Percentiles rank a stretch among this genome's conserved stretches.
Conservation (phyloP, 306 rosid genomes). For the Castanea mollissima region DNA sequence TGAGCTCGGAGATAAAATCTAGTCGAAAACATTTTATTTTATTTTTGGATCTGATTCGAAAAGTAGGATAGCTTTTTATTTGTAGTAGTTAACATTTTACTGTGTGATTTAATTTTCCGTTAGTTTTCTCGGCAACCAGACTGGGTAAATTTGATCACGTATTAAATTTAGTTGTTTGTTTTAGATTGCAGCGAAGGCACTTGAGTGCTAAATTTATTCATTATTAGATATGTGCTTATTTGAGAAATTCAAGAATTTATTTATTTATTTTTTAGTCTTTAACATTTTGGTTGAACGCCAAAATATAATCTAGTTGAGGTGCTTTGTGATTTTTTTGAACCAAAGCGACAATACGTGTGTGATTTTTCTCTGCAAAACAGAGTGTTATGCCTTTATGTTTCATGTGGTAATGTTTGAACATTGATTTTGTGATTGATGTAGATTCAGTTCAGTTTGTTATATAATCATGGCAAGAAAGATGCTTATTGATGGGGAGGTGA, state of each 20-base stretch:
- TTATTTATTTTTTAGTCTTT: not conserved
- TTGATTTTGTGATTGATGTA: not conserved
- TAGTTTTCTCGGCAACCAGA: not conserved
- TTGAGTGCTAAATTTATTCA: not conserved
- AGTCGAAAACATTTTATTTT: no score
- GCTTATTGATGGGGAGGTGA: conserved; percentile 65
- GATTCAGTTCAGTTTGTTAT: conserved; percentile 23
- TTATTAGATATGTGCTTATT: not conserved
- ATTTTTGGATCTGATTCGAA: no score
- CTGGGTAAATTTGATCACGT: not conserved
- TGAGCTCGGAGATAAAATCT: no score
- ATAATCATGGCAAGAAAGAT: conserved; percentile 82
- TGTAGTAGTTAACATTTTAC: no score
- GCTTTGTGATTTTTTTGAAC: not conserved
- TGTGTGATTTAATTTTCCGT: not conserved
- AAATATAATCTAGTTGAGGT: not conserved
- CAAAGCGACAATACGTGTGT: not conserved
- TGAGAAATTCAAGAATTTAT: no score
- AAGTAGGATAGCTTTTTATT: not conserved
- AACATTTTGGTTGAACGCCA: not conserved
- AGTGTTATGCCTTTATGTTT: not conserved
- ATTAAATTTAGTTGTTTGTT: not conserved
- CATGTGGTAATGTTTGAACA: not conserved
- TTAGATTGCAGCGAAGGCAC: not conserved
- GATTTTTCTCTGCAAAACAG: not conserved